These are phyloP conservation scores for Cornus controversa DNA, from an alignment of 148 eudicot species.

Conservation along the genomic window DNA sequence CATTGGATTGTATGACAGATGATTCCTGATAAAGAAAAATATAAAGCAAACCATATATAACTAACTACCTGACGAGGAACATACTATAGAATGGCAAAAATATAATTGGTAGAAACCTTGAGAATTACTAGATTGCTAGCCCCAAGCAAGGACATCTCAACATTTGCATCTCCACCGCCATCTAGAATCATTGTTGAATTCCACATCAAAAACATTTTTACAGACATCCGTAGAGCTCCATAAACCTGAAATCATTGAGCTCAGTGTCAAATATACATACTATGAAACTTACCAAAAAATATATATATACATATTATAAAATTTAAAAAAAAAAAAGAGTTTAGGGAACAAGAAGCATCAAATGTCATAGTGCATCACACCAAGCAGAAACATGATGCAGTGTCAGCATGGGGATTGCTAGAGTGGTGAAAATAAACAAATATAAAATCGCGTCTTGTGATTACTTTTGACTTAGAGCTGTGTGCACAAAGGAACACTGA, in stretches of 20 bases:
- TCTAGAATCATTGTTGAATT: slow-evolving; percentile 79
- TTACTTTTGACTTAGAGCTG: neutral
- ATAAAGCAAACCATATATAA: slow-evolving; percentile 15
- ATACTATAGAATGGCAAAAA: neutral
- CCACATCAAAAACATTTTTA: slow-evolving; percentile 99
- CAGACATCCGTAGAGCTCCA: slow-evolving; percentile 97
- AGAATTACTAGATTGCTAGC: slow-evolving; percentile 77
- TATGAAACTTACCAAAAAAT: neutral
- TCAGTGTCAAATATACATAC: neutral
- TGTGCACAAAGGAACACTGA: neutral
- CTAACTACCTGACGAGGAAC: neutral
- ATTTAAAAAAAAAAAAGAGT: neutral
- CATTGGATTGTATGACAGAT: slow-evolving; percentile 80
- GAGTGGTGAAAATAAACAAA: too few relatives aligned
- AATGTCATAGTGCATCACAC: neutral
- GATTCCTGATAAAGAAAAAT: slow-evolving; percentile 60
- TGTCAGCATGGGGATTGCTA: neutral
- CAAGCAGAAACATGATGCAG: neutral
- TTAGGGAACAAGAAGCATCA: neutral
- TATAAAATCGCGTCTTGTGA: neutral
- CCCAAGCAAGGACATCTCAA: slow-evolving; percentile 82
- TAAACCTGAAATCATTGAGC: slow-evolving; percentile 57
- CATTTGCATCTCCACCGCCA: slow-evolving; percentile 80
- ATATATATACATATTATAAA: neutral
- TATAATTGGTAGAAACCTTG: slow-evolving; percentile 30